Evolutionary conservation across 1,284 basidiomycete genomes (phyloP).

Genomic region (Cryptococcus sp.): DNA sequence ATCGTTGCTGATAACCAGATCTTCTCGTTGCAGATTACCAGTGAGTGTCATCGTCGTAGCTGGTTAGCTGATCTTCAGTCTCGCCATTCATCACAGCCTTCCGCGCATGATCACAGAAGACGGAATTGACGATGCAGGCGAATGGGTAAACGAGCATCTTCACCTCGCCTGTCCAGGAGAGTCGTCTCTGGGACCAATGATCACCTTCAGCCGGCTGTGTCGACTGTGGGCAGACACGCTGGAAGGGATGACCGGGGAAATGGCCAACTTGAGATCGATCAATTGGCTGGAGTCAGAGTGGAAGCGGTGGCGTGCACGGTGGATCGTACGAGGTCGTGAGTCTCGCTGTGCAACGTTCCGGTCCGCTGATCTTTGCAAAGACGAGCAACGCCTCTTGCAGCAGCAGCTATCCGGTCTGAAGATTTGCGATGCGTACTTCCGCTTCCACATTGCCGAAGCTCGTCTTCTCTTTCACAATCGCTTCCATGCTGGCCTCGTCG

Average conservation of each 20-base stretch:
- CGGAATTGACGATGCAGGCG: constrained; percentile 22
- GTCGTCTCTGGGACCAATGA: constrained; percentile 36
- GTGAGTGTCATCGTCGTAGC: constrained; percentile 8
- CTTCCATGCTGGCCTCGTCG: constrained; percentile 13
- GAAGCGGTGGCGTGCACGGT: constrained; percentile 32
- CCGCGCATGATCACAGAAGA: constrained; percentile 35
- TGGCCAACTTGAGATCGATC: constrained; percentile 29
- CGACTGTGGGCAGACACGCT: constrained; percentile 31
- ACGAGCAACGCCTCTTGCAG: constrained; percentile 20
- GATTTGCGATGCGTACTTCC: constrained; percentile 23
- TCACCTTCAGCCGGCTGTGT: constrained; percentile 32
- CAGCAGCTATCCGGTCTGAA: constrained; percentile 27
- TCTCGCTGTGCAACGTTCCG: not conserved
- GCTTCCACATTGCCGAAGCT: constrained; percentile 36
- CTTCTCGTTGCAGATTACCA: constrained; percentile 37
- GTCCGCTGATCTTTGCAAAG: constrained; percentile 1
- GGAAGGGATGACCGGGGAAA: constrained; percentile 30
- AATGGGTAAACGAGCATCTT: constrained; percentile 40
- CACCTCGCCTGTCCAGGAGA: constrained; percentile 36
- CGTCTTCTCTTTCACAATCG: constrained; percentile 27
- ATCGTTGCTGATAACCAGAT: constrained; percentile 11
- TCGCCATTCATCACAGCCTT: constrained; percentile 33
- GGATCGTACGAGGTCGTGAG: constrained; percentile 34
- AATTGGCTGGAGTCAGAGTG: constrained; percentile 34
- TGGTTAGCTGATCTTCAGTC: constrained; percentile 8